Base-by-base conservation (phyloP, 2,329 filamentous ascomycete genomes). In the Neonectria ditissima region DNA sequence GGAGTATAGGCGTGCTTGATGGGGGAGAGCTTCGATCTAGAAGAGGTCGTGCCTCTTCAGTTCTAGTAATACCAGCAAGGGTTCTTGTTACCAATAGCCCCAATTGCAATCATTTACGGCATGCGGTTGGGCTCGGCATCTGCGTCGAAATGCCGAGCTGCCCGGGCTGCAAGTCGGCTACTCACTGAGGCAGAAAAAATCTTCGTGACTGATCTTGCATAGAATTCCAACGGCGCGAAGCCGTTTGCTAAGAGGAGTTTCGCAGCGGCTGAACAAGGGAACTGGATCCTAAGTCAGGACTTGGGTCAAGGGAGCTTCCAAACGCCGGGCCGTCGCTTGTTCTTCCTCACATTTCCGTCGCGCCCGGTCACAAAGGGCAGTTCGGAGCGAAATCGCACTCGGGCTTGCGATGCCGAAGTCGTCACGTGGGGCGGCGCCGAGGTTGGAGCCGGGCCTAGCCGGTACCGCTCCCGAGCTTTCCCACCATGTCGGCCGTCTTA, bases 401-500 rank as follows among this genome's bases (percentile, higher is more conserved):
- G 51, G 51, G 20, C 56, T 55, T 45, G 28, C 51, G 55, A 55
- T 63, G 24, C 56, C 45, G 59, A 57, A 45, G 44, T 32, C 64
- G 65, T 79, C 79, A 80, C 79, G 78, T 80, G 79, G 73, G 55
- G 48, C 54, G 55, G 59, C 71, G 73, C 79, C 80, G 80, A 81
- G 79, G 80, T 78, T 76, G 75, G 72, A 75, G 75, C 77, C 81
- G 81, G 79, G 74, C 74, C 73, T 82, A 82, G 82, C 82, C 77
- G 80, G 79, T 69, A 65, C 68, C 65, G 68, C 66, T 69, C 65
- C 68, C 70, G 65, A 69, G 68, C 68, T 73, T 72, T 68, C 52
- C 39, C 39, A 18, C 67, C 65, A 76, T 80, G 65, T 73, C 65
- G 68, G 63, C 56, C 63, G 66, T 54, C 63, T 68, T 59, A 62